Conservation (phyloP, 495 filamentous ascomycete species). For the Friedmanniomyces endolithicus region DNA sequence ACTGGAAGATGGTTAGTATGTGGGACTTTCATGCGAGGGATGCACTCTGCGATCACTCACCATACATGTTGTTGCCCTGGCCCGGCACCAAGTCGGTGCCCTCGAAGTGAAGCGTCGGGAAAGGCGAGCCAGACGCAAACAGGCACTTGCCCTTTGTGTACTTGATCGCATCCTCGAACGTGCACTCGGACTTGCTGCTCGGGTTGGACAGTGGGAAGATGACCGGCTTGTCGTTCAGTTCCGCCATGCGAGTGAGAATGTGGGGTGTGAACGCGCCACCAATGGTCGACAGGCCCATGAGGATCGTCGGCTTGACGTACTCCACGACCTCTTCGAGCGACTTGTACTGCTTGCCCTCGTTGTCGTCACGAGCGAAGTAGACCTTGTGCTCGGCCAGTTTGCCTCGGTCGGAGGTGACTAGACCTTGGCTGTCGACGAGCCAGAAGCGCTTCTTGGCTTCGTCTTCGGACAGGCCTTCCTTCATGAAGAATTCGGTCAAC, state of each 20-base stretch:
- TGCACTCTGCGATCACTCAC: not conserved
- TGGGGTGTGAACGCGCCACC: constrained; percentile 87
- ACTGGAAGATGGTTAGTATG: constrained; percentile 36
- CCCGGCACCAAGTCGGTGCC: constrained; percentile 70
- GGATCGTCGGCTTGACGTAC: constrained; percentile 82
- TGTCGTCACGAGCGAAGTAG: constrained; percentile 89
- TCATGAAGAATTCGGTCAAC: constrained; percentile 89
- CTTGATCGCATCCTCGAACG: constrained; percentile 77
- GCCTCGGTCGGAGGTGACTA: constrained; percentile 88
- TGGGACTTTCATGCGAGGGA: not conserved
- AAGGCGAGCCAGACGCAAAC: constrained; percentile 92
- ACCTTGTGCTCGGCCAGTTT: constrained; percentile 93
- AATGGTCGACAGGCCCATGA: constrained; percentile 89
- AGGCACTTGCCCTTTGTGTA: constrained; percentile 82
- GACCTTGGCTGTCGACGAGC: constrained; percentile 81
- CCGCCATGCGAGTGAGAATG: constrained; percentile 71
- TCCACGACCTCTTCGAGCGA: constrained; percentile 87
- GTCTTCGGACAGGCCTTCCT: constrained; percentile 83
- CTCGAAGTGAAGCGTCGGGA: constrained; percentile 56
- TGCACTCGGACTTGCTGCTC: constrained; percentile 90
- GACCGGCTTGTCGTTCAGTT: constrained; percentile 68
- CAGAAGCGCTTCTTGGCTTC: constrained; percentile 86
- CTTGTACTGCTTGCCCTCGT: constrained; percentile 80
- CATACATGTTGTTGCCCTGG: constrained; percentile 46
- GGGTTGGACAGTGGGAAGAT: constrained; percentile 94